Evolutionary conservation across 2,329 filamentous ascomycete species (phyloP).

Genomic region (Mycogone perniciosa): DNA sequence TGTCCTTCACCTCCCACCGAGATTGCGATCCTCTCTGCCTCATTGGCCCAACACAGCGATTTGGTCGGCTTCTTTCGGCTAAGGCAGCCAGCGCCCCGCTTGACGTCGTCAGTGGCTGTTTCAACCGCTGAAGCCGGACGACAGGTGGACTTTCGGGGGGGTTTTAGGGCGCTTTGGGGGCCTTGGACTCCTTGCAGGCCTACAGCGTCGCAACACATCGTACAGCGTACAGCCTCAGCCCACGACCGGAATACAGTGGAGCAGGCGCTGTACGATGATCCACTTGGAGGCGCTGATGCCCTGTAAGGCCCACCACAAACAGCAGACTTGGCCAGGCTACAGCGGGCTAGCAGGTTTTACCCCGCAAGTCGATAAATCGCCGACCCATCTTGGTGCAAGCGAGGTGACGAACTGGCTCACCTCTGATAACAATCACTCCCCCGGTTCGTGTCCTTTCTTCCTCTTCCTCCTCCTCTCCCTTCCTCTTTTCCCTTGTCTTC

Average conservation of each 20-base stretch:
- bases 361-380: not conserved
- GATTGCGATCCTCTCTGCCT: no score
- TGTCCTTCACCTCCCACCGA: no score
- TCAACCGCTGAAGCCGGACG: no score
- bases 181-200: no score
- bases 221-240: not conserved
- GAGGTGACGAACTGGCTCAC: not conserved
- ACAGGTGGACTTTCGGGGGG: no score
- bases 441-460: not conserved
- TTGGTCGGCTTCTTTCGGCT: no score
- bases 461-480: not conserved
- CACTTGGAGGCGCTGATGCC: not conserved
- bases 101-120: no score
- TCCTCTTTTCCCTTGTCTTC: not conserved
- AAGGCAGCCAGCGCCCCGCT: no score
- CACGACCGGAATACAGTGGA: not conserved
- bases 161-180: no score
- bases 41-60: no score
- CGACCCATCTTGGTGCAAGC: not conserved
- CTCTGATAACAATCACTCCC: not conserved
- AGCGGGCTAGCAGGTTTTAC: not conserved
- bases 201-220: not conserved
- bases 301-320: not conserved
- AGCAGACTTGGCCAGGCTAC: not conserved
- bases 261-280: not conserved